Base-by-base conservation (phyloP, 306 rosid genomes). In the Cicer chorassanicum region DNA sequence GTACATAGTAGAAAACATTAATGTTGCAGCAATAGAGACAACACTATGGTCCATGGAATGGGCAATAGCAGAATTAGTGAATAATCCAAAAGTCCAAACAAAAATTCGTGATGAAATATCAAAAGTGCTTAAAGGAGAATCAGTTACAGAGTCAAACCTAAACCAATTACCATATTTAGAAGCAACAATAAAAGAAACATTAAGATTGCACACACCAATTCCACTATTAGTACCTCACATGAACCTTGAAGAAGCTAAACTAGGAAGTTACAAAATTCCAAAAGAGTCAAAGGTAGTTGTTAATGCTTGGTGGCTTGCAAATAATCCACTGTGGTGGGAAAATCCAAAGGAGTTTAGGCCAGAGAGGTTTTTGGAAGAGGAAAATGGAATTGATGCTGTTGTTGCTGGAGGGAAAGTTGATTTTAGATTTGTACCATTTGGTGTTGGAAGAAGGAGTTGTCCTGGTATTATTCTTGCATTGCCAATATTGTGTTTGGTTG, bases 41-140 rank as follows among this genome's bases (percentile, higher is more conserved):
- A 90, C 97, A 13, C 74, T 92, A 39, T 88, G 97, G 96, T 92
- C 96, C 4, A 92, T 92, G 92, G 97, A 92, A 36, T 90, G 97
- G 97, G 93, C 89, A 15, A 92, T 90, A 77, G 97, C 96, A 8
- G 96, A 92, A 85, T 44, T 92, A 60, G 97, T 92, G 3, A 92
- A 88, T 44, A 76, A 90, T 73, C 96, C 96, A 67, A 62, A 13
- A 0, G 88, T 90, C 1, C 97, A 92, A 70, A 48, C 24, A 50
- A 90, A 88, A 76, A 84, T 92, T 41, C 87, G 96, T 0, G 78
- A 92, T 0, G 97, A 90, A 70, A 87, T 88, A 78, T 77, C 88
- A n/a, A 9, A 50, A 4, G 86, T 88, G 44, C 92, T 87, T 5
- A 85, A 87, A 48, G 96, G 78, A 14, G 73, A 82, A 15, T 10